Base-by-base conservation (phyloP, 176 grass and related monocot species). In the Elaeis guineensis region DNA sequence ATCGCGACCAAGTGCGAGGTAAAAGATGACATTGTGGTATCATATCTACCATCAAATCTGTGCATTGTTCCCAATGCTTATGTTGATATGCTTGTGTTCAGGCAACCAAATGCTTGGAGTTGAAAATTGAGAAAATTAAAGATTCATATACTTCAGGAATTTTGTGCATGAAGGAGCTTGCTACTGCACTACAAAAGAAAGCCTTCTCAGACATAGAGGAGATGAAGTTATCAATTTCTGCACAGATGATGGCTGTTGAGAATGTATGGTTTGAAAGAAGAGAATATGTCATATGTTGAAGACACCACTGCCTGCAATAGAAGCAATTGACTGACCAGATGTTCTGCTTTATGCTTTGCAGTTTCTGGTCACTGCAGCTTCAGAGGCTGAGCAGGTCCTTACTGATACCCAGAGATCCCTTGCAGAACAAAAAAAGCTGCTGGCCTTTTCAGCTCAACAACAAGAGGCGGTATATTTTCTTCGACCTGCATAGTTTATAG, bases 1-100 rank as follows among this genome's bases (percentile, higher is more conserved):
- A 79, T 95, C 72, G 65, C 53, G 56, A 73, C 74, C 35, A 95
- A 86, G 80, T 76, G 23, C 75, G 69, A 78, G 85, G 85, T 89
- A 75, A 32, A 30, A 74, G 9, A 44, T 44, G 11, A 44, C 12
- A 44, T 44, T 12, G 2, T 44, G 35, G 35, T 12, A 44, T 44
- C 35, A 12, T 44, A 39, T 39, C 12, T 44, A 12, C 8, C 2
- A 44, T 12, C 35, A 44, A 2, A 44, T 9, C 35, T 44, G 11
- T 2, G 0, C 35, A 44, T 44, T 9, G 11, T 2, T 44, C 35
- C 35, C 35, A 14, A 14, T 14, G 9, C 35, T 44, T 14, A 44
- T 44, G 35, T 44, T 12, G 9, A 14, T 44, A 44, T 44, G 35
- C 11, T 44, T 44, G 16, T 20, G 62, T 77, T 66, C 82, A 95